Evolutionary conservation across 257 asterid species (phyloP).

Genomic region (Galeopsis tetrahit): DNA sequence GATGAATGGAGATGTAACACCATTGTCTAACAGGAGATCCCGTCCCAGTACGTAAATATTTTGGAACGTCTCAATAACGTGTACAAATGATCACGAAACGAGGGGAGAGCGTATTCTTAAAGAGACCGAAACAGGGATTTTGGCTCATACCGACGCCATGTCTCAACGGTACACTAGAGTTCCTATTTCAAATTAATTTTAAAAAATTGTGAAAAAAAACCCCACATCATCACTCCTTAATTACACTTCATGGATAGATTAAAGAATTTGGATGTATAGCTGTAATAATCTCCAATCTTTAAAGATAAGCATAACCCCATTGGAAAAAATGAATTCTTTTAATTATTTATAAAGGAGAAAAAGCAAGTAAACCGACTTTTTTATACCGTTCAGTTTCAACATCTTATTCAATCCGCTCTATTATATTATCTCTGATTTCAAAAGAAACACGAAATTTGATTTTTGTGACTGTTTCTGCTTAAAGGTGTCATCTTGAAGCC

Average conservation of each 20-base stretch:
- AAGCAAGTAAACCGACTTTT: slow-evolving; percentile 33
- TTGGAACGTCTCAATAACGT: no score
- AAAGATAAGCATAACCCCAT: slow-evolving; percentile 29
- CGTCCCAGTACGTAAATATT: no score
- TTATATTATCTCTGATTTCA: slow-evolving; percentile 21
- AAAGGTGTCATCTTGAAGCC: slow-evolving; percentile 54
- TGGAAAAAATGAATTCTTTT: slow-evolving; percentile 28
- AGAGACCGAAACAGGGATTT: slow-evolving; percentile 26
- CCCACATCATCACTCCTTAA: slow-evolving; percentile 22
- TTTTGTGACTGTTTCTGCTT: slow-evolving; percentile 29
- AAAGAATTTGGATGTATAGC: neutral
- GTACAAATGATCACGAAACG: no score
- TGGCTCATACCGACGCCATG: slow-evolving; percentile 23
- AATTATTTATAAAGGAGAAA: slow-evolving; percentile 16
- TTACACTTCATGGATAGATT: slow-evolving; percentile 15
- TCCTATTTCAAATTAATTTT: slow-evolving; percentile 38
- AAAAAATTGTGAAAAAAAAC: slow-evolving; percentile 9
- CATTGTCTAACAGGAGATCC: no score
- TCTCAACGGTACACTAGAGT: slow-evolving; percentile 52
- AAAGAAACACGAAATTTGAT: slow-evolving; percentile 23
- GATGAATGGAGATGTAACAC: no score
- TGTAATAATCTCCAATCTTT: slow-evolving; percentile 5
- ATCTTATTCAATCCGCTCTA: slow-evolving; percentile 31
- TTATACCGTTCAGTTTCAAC: slow-evolving; percentile 27
- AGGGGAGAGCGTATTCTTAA: no score